These are phyloP conservation scores for Skeletonema marinoi DNA, from an alignment of 108 stramenopile genomes.

Conservation along the genomic window DNA sequence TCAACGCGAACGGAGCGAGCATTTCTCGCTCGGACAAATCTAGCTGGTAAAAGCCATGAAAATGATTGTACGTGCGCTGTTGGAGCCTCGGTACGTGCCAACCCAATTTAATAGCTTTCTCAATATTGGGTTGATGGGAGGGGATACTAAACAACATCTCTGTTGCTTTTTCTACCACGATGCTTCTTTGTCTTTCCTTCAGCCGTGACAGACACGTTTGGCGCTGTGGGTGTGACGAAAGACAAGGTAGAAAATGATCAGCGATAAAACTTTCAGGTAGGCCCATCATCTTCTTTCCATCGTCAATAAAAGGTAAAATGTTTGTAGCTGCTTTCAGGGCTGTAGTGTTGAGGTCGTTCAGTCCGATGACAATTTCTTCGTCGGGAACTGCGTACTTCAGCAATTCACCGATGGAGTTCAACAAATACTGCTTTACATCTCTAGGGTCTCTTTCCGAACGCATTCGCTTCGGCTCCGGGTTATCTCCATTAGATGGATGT, in stretches of 20 bases:
- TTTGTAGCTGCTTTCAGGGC: neutral
- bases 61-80: neutral
- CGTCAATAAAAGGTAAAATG: neutral
- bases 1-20: conserved; percentile 7
- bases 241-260: neutral
- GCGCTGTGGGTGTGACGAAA: neutral
- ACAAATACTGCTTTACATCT: neutral
- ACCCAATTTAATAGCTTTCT: conserved; percentile 7
- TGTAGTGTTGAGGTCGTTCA: neutral
- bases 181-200: neutral
- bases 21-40: conserved; percentile 1
- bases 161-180: neutral
- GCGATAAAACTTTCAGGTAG: neutral
- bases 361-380: neutral
- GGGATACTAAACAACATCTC: neutral
- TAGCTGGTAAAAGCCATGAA: neutral
- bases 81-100: neutral
- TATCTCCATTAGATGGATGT: neutral
- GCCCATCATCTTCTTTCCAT: neutral
- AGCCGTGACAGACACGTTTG: neutral
- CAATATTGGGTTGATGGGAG: neutral
- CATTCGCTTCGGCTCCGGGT: neutral
- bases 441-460: neutral
- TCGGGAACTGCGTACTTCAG: neutral
- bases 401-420: neutral